Percentiles rank a stretch among this genome's conserved stretches.
Evolutionary conservation across 371 early-diverging fungal species (phyloP).

Genomic region (Chytridium lagenaria): DNA sequence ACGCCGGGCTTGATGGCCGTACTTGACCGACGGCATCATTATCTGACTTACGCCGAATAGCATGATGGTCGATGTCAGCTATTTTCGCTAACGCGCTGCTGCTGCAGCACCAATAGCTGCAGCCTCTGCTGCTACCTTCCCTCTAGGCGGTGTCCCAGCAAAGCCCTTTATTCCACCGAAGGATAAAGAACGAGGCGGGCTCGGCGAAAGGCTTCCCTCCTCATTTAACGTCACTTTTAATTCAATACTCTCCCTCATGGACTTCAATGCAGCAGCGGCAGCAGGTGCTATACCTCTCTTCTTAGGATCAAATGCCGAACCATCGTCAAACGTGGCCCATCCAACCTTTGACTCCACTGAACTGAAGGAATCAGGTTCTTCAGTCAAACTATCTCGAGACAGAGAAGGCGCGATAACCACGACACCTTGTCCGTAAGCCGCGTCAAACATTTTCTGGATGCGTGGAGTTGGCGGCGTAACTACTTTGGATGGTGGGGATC

Average conservation of each 20-base stretch:
- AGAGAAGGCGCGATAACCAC: slow-evolving; percentile 29
- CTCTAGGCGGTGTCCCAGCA: slow-evolving; percentile 8
- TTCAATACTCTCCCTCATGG: slow-evolving; percentile 9
- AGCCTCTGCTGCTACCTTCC: slow-evolving; percentile 16
- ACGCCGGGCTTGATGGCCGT: not conserved
- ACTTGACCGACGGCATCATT: not conserved
- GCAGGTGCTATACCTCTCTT: slow-evolving; percentile 19
- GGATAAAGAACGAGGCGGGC: not conserved
- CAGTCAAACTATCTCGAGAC: not conserved
- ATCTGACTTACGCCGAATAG: not conserved
- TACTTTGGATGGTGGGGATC: slow-evolving; percentile 10
- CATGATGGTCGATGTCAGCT: slow-evolving; percentile 6
- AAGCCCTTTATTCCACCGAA: not conserved
- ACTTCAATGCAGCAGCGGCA: slow-evolving; percentile 20
- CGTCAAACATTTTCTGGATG: slow-evolving; percentile 39
- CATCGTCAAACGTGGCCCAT: not conserved
- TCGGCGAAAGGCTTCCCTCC: not conserved
- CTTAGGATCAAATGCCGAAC: slow-evolving; percentile 8
- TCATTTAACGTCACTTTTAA: not conserved
- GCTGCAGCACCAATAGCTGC: slow-evolving; percentile 20
- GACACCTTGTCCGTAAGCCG: slow-evolving; percentile 37
- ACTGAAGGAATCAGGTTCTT: not conserved
- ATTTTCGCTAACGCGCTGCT: slow-evolving; percentile 17
- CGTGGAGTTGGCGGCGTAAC: slow-evolving; percentile 32
- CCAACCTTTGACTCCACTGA: not conserved